Evolutionary conservation across 371 early-diverging fungal genomes (phyloP).

Genomic region (Actinomucor elegans): DNA sequence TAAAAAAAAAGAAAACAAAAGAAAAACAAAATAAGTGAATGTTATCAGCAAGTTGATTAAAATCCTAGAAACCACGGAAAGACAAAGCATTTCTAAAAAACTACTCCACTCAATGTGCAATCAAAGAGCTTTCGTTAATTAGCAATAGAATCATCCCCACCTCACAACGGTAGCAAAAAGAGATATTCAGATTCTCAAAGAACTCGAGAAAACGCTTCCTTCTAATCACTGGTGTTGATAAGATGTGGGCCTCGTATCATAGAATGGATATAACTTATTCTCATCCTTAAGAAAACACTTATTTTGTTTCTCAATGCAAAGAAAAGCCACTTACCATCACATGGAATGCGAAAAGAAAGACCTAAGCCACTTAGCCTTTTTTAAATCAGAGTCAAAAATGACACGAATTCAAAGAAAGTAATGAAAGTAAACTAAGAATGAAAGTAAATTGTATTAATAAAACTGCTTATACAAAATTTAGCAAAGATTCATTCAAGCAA

Average conservation of each 20-base stretch:
- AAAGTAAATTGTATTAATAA: slow-evolving; percentile 6
- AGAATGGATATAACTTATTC: slow-evolving; percentile 50
- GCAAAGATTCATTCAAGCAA: slow-evolving; percentile 2
- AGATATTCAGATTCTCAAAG: slow-evolving; percentile 21
- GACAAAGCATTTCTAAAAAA: slow-evolving; percentile 14
- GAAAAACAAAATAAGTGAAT: slow-evolving; percentile 12
- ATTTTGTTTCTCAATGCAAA: neutral
- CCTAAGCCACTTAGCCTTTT: neutral
- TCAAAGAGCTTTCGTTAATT: neutral
- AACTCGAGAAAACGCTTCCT: slow-evolving; percentile 29
- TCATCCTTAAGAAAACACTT: slow-evolving; percentile 25
- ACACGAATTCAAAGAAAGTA: neutral
- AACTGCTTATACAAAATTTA: slow-evolving; percentile 8
- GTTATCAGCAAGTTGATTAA: slow-evolving; percentile 37
- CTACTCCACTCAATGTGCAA: slow-evolving; percentile 10
- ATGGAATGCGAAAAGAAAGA: neutral
- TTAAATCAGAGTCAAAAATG: neutral
- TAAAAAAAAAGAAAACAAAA: neutral
- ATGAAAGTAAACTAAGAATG: too few species aligned
- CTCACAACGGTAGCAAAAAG: slow-evolving; percentile 18
- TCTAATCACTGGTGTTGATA: slow-evolving; percentile 12
- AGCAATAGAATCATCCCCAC: slow-evolving; percentile 26
- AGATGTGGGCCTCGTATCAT: slow-evolving; percentile 44
- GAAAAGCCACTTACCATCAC: slow-evolving; percentile 5
- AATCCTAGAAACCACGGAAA: slow-evolving; percentile 49